phyloP scores from a whole-genome alignment of 148 eudicot species.

The Cornus suecica region DNA sequence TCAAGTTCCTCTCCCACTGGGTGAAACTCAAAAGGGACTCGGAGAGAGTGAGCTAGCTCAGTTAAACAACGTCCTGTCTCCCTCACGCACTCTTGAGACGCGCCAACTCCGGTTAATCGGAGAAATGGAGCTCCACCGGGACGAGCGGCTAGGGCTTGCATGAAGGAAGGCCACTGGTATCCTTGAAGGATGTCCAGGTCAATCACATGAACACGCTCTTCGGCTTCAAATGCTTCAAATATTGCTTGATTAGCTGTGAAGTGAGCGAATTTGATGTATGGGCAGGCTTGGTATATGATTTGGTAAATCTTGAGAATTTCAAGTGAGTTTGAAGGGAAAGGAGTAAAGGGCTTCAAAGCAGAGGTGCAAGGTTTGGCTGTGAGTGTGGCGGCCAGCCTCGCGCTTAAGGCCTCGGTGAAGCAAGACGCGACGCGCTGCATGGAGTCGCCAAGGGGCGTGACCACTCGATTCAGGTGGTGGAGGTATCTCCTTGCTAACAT shows the following conservation, averaged over 20 bases:
- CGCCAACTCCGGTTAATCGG: conserved; percentile 34
- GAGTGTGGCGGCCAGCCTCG: conserved; percentile 41
- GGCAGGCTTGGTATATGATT: conserved; percentile 46
- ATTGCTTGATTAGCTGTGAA: conserved; percentile 46
- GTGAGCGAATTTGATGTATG: conserved; percentile 44
- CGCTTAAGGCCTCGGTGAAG: conserved; percentile 42
- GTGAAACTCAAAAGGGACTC: conserved; percentile 39
- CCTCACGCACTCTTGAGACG: conserved; percentile 23
- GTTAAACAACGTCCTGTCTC: conserved; percentile 39
- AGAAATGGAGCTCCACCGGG: conserved; percentile 38
- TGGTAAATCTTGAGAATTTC: conserved; percentile 40
- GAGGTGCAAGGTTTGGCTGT: conserved; percentile 28
- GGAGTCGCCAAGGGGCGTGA: conserved; percentile 43
- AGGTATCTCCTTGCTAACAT: conserved; percentile 40
- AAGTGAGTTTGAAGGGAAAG: conserved; percentile 38
- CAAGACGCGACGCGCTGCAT: conserved; percentile 51
- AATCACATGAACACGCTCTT: conserved; percentile 41
- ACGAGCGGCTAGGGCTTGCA: conserved; percentile 42
- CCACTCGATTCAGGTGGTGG: conserved; percentile 46
- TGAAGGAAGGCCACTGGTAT: conserved; percentile 46
- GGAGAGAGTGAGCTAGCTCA: conserved; percentile 37
- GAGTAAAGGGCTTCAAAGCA: conserved; percentile 29
- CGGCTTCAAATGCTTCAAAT: conserved; percentile 37
- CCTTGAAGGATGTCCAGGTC: conserved; percentile 44
- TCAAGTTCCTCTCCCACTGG: conserved; percentile 36